phyloP scores from a whole-genome alignment of 306 rosid species.

The Inga laurina region DNA sequence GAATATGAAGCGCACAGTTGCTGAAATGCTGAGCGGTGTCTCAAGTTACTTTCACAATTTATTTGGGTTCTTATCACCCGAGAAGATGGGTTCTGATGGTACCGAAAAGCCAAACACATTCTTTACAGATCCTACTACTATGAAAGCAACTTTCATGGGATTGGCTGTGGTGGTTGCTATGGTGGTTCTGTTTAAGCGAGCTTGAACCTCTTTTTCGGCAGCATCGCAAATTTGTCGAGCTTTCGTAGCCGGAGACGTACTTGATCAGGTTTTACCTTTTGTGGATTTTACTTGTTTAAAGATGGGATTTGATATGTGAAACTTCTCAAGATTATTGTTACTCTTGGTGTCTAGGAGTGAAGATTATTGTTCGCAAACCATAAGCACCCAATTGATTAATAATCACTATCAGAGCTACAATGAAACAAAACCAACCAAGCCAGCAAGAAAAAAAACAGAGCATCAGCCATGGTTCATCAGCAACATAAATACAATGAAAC shows the following conservation, averaged over 20 bases:
- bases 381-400: too few species aligned
- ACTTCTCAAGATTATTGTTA: neutral
- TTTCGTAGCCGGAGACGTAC: neutral
- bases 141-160: conserved; percentile 64
- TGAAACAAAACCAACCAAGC: too few species aligned
- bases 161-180: conserved; percentile 60
- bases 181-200: conserved; percentile 70
- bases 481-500: too few species aligned
- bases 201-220: conserved; percentile 24
- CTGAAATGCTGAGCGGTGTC: conserved; percentile 44
- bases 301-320: neutral
- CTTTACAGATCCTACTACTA: neutral
- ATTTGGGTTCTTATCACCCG: conserved; percentile 46
- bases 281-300: neutral
- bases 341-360: neutral
- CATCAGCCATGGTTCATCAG: too few species aligned
- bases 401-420: too few species aligned
- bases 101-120: neutral
- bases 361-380: too few species aligned
- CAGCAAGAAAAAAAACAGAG: too few species aligned
- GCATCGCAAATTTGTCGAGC: conserved; percentile 40
- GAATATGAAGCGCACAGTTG: conserved; percentile 45
- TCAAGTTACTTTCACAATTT: conserved; percentile 50
- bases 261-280: neutral
- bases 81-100: conserved; percentile 33